These are phyloP conservation scores for Citropsis articulata DNA, from an alignment of 345 rosid genomes.

Conservation along the genomic window DNA sequence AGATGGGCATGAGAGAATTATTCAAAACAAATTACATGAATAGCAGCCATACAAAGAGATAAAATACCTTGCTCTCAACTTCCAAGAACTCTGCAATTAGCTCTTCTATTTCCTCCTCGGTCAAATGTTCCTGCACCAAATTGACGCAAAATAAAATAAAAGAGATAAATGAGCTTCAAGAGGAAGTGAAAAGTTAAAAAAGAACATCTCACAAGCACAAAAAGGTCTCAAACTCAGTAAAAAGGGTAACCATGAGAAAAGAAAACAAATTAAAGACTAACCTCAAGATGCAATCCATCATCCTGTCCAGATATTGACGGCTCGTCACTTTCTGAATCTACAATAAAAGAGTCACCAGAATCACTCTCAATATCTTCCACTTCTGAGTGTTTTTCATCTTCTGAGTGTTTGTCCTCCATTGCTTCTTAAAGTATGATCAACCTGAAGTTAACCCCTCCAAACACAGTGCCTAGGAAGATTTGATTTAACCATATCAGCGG, in stretches of 20 bases:
- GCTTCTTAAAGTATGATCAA: constrained; percentile 12
- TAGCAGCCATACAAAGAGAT: constrained; percentile 17
- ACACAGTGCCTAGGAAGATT: constrained; percentile 7
- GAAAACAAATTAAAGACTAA: constrained; percentile 24
- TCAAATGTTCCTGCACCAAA: constrained; percentile 65
- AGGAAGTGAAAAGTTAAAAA: not conserved
- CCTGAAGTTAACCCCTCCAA: constrained; percentile 7
- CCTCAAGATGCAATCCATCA: constrained; percentile 61
- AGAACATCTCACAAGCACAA: not conserved
- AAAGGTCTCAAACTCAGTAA: not conserved
- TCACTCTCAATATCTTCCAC: constrained; percentile 40
- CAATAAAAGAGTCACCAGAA: constrained; percentile 57
- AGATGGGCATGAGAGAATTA: constrained; percentile 39
- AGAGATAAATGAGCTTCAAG: constrained; percentile 1
- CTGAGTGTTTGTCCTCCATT: constrained; percentile 40
- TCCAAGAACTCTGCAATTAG: constrained; percentile 70
- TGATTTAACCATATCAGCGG: constrained; percentile 12
- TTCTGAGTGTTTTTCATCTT: constrained; percentile 39
- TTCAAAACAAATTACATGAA: constrained; percentile 16
- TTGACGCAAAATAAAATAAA: constrained; percentile 9
- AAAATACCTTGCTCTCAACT: constrained; percentile 91
- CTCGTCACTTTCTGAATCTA: constrained; percentile 55
- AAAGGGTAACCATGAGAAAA: not conserved
- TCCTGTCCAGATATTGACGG: constrained; percentile 48
- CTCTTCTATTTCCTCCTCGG: constrained; percentile 87